Evolutionary conservation across 352 stramenopile species (phyloP).

Genomic region (Pilasporangium apinafurcum): DNA sequence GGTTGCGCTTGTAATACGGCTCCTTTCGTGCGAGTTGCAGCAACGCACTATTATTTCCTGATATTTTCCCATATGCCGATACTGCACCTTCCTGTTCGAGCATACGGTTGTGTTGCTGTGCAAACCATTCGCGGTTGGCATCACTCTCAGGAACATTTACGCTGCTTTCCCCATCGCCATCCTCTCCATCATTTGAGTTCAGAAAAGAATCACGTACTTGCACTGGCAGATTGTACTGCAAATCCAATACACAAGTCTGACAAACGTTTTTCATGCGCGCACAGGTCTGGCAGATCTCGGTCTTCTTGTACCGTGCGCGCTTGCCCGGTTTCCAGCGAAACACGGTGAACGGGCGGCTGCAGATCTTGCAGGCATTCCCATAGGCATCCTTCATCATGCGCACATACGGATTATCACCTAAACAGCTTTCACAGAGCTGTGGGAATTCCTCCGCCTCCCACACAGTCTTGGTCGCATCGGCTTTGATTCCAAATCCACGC

Average conservation of each 20-base stretch:
- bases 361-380: slow-evolving; percentile 98
- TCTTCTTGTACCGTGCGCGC: slow-evolving; percentile 97
- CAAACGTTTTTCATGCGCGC: slow-evolving; percentile 99
- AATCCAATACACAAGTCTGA: slow-evolving; percentile 98
- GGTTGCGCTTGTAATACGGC: slow-evolving; percentile 91
- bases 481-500: slow-evolving; percentile 85
- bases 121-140: slow-evolving; percentile 94
- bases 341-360: slow-evolving; percentile 95
- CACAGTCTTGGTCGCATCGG: slow-evolving; percentile 76
- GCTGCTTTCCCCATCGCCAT: slow-evolving; percentile 23
- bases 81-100: slow-evolving; percentile 88
- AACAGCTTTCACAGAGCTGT: slow-evolving; percentile 97
- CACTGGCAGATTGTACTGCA: slow-evolving; percentile 96
- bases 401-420: slow-evolving; percentile 99
- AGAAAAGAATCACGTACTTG: slow-evolving; percentile 92
- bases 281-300: slow-evolving; percentile 96
- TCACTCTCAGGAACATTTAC: slow-evolving; percentile 89
- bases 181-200: slow-evolving; percentile 26
- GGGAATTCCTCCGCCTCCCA: slow-evolving; percentile 96
- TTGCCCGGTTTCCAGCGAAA: slow-evolving; percentile 98
- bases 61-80: slow-evolving; percentile 80
- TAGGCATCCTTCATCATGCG: slow-evolving; percentile 98
- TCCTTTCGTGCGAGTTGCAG: slow-evolving; percentile 80
- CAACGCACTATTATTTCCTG: slow-evolving; percentile 68
- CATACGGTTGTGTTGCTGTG: slow-evolving; percentile 87